phyloP scores from a whole-genome alignment of 75 land plant species.

The Cunninghamia lanceolata region DNA sequence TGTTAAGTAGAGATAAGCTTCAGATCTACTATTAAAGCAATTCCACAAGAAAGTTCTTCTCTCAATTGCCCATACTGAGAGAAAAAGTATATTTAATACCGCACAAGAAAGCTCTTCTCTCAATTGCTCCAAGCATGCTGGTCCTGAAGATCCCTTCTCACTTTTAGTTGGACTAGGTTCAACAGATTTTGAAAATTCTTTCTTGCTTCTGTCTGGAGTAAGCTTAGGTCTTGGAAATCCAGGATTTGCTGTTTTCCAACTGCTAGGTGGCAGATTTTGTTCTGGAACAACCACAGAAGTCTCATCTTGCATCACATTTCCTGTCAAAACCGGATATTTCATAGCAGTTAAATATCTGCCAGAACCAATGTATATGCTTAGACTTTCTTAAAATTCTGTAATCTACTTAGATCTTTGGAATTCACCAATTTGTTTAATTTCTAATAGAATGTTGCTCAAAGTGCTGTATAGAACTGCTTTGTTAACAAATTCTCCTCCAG shows the following conservation, averaged over 20 bases:
- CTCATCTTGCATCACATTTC: background rate
- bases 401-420: background rate
- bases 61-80: background rate
- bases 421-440: background rate
- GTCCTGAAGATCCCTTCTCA: conserved; percentile 10
- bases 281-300: background rate
- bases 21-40: background rate
- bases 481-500: background rate
- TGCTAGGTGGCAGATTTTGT: too few relatives aligned
- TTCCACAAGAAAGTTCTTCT: background rate
- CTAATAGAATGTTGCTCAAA: background rate
- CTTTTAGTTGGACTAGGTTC: conserved; percentile 1
- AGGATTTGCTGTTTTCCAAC: background rate
- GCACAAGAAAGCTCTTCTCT: conserved; percentile 93
- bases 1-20: background rate
- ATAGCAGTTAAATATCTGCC: background rate
- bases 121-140: conserved; percentile 65
- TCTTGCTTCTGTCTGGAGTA: background rate
- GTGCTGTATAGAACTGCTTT: background rate
- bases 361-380: background rate
- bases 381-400: background rate
- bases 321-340: background rate
- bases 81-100: conserved; percentile 35
- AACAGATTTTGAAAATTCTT: background rate
- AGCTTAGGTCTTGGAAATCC: background rate